A percentile compares a stretch with the other conserved stretches of the same genome.
Evolutionary conservation across 441 rosid species (phyloP).

Genomic region (Brassica balearica): DNA sequence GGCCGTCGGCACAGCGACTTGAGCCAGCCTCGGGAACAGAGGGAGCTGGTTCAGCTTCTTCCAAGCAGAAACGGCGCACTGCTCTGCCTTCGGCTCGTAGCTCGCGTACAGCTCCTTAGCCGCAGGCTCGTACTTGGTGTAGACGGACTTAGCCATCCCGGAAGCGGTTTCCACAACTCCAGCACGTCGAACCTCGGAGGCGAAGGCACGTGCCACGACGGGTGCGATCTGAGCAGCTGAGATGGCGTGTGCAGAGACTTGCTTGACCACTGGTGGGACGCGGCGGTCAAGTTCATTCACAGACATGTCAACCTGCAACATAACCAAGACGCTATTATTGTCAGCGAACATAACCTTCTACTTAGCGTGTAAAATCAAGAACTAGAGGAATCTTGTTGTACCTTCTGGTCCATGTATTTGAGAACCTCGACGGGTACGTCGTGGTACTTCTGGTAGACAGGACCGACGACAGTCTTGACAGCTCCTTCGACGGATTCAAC

Average conservation of each 20-base stretch:
- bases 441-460: no score
- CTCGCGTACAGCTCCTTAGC: conserved; percentile 80
- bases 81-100: conserved; percentile 92
- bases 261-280: conserved; percentile 75
- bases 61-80: conserved; percentile 83
- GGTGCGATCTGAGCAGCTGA: conserved; percentile 81
- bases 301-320: conserved; percentile 76
- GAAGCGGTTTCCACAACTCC: conserved; percentile 82
- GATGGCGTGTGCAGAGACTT: conserved; percentile 72
- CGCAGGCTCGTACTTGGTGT: conserved; percentile 73
- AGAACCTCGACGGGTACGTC: no score
- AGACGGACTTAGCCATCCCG: conserved; percentile 70
- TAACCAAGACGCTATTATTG: no score
- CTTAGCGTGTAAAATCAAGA: no score
- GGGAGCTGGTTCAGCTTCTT: conserved; percentile 82
- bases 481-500: conserved; percentile 93
- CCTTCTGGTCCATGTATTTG: no score
- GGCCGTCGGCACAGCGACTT: conserved; percentile 79
- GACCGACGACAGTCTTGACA: conserved; percentile 79
- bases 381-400: no score
- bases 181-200: conserved; percentile 71
- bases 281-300: conserved; percentile 61
- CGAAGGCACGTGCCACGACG: conserved; percentile 60
- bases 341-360: no score
- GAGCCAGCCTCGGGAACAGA: conserved; percentile 77